phyloP scores from a whole-genome alignment of 2,329 filamentous ascomycete species.

The Aspergillus flavus region DNA sequence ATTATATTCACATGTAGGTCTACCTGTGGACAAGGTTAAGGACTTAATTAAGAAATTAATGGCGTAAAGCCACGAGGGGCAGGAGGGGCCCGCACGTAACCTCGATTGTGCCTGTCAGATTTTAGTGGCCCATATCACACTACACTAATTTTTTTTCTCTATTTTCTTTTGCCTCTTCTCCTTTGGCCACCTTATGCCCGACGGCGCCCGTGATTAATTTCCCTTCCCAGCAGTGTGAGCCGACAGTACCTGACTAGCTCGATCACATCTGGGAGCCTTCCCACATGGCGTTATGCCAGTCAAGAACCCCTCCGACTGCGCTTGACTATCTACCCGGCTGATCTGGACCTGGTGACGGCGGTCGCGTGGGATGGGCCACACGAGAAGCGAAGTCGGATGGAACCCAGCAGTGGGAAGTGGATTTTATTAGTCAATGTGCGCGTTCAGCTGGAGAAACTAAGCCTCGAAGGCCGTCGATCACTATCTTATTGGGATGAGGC shows the following conservation, averaged over 20 bases:
- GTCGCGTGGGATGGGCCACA: conserved; percentile 1
- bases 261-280: background rate
- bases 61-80: too few relatives aligned
- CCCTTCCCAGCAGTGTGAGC: background rate
- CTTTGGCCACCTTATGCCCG: background rate
- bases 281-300: background rate
- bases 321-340: background rate
- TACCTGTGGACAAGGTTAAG: too few relatives aligned
- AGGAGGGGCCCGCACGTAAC: too few relatives aligned
- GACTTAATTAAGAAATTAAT: too few relatives aligned
- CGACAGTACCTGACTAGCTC: background rate
- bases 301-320: background rate
- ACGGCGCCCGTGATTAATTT: background rate
- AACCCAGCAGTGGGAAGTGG: background rate
- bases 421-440: background rate
- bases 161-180: background rate
- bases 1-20: too few relatives aligned
- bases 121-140: too few relatives aligned
- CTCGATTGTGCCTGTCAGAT: too few relatives aligned
- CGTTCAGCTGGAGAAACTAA: background rate
- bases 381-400: conserved; percentile 1
- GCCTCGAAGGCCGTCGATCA: background rate
- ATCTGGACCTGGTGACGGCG: background rate
- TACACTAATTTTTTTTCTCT: background rate
- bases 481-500: background rate